Percentiles rank a stretch among this genome's conserved stretches.
Conservation (phyloP, 768 basidiomycete species). For the Chlorophyllum brunneum region DNA sequence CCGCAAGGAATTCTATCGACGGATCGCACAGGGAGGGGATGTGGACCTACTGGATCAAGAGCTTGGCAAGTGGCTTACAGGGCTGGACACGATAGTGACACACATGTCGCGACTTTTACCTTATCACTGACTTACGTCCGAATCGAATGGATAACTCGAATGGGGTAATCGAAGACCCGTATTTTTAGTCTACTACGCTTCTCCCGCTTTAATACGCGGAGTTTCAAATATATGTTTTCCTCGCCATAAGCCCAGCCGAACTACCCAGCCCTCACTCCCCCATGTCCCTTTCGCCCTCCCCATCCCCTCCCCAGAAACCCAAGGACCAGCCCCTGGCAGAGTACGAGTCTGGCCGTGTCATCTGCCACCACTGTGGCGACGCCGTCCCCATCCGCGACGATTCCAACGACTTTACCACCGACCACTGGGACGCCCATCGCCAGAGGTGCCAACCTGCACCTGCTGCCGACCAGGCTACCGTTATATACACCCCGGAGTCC, state of each 20-base stretch:
- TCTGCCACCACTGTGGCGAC: constrained; percentile 60
- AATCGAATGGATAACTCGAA: constrained; percentile 17
- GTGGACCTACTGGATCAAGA: constrained; percentile 50
- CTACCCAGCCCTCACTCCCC: background rate
- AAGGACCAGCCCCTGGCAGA: constrained; percentile 28
- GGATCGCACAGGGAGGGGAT: constrained; percentile 58
- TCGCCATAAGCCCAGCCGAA: constrained; percentile 5
- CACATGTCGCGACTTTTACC: constrained; percentile 48
- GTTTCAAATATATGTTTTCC: constrained; percentile 14
- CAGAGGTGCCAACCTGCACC: constrained; percentile 4
- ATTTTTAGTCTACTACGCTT: constrained; percentile 26
- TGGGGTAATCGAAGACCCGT: constrained; percentile 44
- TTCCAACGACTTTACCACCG: constrained; percentile 59
- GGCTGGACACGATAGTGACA: constrained; percentile 47
- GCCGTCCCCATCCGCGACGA: constrained; percentile 68
- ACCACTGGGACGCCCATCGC: constrained; percentile 69
- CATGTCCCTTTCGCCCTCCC: constrained; percentile 11
- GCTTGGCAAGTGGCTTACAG: constrained; percentile 57
- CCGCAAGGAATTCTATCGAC: constrained; percentile 57
- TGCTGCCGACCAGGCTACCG: constrained; percentile 20
- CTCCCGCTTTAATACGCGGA: constrained; percentile 12
- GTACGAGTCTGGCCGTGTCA: constrained; percentile 62
- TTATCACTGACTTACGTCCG: constrained; percentile 10
- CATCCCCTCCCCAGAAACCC: background rate
- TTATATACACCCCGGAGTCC: constrained; percentile 40